Percentiles rank a stretch among this genome's conserved stretches.
Evolutionary conservation across 768 basidiomycete genomes (phyloP).

Genomic region (Tulasnella sp.): DNA sequence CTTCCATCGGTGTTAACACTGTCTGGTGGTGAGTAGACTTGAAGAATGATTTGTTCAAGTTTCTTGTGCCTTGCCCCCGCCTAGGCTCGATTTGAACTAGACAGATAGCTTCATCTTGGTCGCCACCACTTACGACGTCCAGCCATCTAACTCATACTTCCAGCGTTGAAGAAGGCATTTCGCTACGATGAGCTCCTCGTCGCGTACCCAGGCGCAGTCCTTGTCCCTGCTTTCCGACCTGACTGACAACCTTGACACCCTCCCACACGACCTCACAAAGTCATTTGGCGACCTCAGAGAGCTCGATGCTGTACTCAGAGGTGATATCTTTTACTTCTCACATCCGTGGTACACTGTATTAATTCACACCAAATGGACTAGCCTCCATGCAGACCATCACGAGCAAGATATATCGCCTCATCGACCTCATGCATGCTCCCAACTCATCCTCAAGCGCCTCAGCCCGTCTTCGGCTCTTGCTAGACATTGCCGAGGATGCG

Average conservation of each 20-base stretch:
- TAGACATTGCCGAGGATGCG: slow-evolving; percentile 92
- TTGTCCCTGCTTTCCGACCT: slow-evolving; percentile 59
- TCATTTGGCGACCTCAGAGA: slow-evolving; percentile 94
- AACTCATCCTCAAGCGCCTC: slow-evolving; percentile 38
- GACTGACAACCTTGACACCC: slow-evolving; percentile 83
- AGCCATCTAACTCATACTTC: too few relatives aligned
- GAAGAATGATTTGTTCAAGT: background rate
- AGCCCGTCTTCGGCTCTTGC: slow-evolving; percentile 74
- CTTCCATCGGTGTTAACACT: too few relatives aligned
- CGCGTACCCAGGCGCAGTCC: background rate
- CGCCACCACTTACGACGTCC: too few relatives aligned
- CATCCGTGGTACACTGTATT: background rate
- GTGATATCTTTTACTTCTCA: slow-evolving; percentile 23
- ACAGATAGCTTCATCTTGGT: background rate
- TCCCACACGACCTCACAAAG: slow-evolving; percentile 89
- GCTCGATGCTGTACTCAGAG: slow-evolving; percentile 83
- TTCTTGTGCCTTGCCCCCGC: background rate
- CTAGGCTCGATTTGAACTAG: slow-evolving; percentile 6
- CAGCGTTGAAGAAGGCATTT: too few relatives aligned
- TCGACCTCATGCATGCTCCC: slow-evolving; percentile 52
- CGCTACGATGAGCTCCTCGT: too few relatives aligned
- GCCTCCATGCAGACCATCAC: slow-evolving; percentile 77
- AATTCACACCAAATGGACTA: slow-evolving; percentile 24
- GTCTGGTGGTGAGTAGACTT: background rate
- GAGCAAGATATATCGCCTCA: slow-evolving; percentile 64